These are phyloP conservation scores for Cetraspora pellucida DNA, from an alignment of 192 early-diverging fungal genomes.

Conservation along the genomic window DNA sequence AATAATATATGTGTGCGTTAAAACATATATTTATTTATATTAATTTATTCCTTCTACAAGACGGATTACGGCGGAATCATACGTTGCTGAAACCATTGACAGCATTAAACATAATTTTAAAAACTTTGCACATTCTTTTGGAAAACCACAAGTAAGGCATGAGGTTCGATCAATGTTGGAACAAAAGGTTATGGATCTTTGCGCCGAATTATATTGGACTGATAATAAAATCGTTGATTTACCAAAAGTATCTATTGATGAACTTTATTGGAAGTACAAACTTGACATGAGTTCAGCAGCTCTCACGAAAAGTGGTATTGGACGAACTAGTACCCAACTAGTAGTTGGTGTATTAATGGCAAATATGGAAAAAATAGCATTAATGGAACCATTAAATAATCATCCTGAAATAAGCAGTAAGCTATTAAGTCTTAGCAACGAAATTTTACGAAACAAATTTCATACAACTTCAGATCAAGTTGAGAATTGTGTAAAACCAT, in stretches of 20 bases:
- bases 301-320: slow-evolving; percentile 94
- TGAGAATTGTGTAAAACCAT: slow-evolving; percentile 98
- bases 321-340: slow-evolving; percentile 86
- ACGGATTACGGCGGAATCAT: slow-evolving; percentile 88
- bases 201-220: slow-evolving; percentile 89
- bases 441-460: slow-evolving; percentile 85
- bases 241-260: slow-evolving; percentile 60
- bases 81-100: slow-evolving; percentile 94
- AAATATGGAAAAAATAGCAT: slow-evolving; percentile 80
- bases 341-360: slow-evolving; percentile 85
- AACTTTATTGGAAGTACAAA: slow-evolving; percentile 82
- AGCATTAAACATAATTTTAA: slow-evolving; percentile 93
- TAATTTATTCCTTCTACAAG: not conserved
- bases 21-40: too few species aligned
- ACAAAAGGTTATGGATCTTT: slow-evolving; percentile 86
- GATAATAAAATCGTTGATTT: slow-evolving; percentile 73
- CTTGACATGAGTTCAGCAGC: slow-evolving; percentile 80
- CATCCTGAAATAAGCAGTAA: slow-evolving; percentile 80
- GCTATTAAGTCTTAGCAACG: slow-evolving; percentile 81
- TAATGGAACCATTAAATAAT: slow-evolving; percentile 82
- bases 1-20: too few species aligned
- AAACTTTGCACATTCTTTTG: slow-evolving; percentile 89
- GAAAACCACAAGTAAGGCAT: slow-evolving; percentile 90
- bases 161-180: slow-evolving; percentile 92
- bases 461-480: slow-evolving; percentile 93